Evolutionary conservation across 2,329 filamentous ascomycete species (phyloP).

Genomic region (Bretziella fagacearum): DNA sequence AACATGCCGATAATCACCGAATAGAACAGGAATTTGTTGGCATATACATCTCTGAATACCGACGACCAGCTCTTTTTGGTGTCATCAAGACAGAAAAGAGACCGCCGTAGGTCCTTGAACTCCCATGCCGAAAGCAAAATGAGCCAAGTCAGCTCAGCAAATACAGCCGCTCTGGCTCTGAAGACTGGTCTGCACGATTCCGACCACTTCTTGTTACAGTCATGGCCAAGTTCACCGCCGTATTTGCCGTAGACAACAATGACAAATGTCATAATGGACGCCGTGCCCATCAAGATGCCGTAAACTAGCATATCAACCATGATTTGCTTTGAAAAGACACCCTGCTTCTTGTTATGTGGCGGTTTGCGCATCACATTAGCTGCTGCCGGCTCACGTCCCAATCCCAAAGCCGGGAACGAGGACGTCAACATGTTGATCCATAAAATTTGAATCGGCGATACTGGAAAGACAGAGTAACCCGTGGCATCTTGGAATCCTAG

Average conservation of each 20-base stretch:
- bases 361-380: slow-evolving; percentile 65
- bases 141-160: slow-evolving; percentile 56
- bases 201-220: slow-evolving; percentile 46
- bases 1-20: slow-evolving; percentile 42
- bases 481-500: slow-evolving; percentile 60
- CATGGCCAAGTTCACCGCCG: slow-evolving; percentile 35
- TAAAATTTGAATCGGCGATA: slow-evolving; percentile 71
- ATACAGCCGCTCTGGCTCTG: slow-evolving; percentile 54
- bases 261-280: slow-evolving; percentile 48
- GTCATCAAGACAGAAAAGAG: slow-evolving; percentile 50
- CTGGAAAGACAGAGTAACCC: slow-evolving; percentile 65
- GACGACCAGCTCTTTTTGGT: slow-evolving; percentile 33
- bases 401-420: slow-evolving; percentile 71
- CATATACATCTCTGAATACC: slow-evolving; percentile 45
- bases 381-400: slow-evolving; percentile 62
- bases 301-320: slow-evolving; percentile 67
- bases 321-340: slow-evolving; percentile 64
- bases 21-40: slow-evolving; percentile 55
- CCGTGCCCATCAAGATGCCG: slow-evolving; percentile 57
- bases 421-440: slow-evolving; percentile 94
- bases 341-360: slow-evolving; percentile 49
- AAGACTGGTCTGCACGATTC: slow-evolving; percentile 44
- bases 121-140: slow-evolving; percentile 64
- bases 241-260: slow-evolving; percentile 44
- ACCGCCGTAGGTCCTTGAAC: slow-evolving; percentile 55